A percentile compares a stretch with the other conserved stretches of the same genome.
These are phyloP conservation scores for Lipomyces yamanashiensis DNA, from an alignment of 805 yeast species.

Conservation along the genomic window DNA sequence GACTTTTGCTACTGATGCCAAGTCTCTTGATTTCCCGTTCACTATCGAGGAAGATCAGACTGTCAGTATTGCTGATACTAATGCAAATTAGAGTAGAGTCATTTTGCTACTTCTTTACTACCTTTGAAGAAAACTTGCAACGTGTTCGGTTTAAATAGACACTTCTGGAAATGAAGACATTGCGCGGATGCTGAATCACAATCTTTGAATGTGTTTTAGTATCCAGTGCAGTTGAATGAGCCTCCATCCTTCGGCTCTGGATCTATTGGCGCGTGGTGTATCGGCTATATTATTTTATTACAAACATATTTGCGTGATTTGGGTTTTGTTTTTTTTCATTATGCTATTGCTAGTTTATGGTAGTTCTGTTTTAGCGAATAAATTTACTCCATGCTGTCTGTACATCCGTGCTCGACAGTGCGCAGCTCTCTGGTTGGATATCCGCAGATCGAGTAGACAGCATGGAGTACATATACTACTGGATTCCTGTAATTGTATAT, in stretches of 20 bases:
- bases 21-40: conserved; percentile 24
- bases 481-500: background rate
- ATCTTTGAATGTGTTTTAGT: too few species aligned
- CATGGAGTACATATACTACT: too few species aligned
- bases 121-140: background rate
- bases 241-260: background rate
- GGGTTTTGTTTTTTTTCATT: background rate
- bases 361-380: too few species aligned
- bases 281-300: background rate
- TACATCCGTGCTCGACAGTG: too few species aligned
- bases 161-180: background rate
- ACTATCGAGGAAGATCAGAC: conserved; percentile 33
- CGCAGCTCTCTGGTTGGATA: background rate
- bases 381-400: too few species aligned
- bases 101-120: background rate
- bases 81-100: conserved; percentile 6
- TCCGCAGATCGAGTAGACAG: background rate
- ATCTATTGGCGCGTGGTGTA: background rate
- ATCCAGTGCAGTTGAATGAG: too few species aligned
- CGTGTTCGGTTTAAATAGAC: too few species aligned
- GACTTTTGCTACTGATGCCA: conserved; percentile 4
- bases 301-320: background rate
- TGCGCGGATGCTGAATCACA: too few species aligned
- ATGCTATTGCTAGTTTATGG: background rate
- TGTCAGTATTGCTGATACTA: conserved; percentile 3